Evolutionary conservation across 345 rosid species (phyloP).

Genomic region (Arabidopsis arenosa): DNA sequence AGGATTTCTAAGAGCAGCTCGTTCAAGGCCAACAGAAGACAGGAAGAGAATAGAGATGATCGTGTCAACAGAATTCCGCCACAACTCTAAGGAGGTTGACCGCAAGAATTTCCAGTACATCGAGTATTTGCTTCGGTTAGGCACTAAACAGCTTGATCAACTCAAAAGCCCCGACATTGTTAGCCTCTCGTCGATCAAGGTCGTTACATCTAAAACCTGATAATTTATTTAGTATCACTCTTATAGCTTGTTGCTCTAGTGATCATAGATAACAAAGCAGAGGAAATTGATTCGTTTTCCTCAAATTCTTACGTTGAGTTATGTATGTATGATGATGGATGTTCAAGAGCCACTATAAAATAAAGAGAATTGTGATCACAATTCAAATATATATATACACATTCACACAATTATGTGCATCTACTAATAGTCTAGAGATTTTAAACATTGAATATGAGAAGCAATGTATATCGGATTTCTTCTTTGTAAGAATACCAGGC

Average conservation of each 20-base stretch:
- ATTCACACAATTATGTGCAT: background rate
- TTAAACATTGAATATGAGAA: background rate
- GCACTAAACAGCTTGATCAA: conserved; percentile 81
- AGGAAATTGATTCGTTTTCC: conserved; percentile 9
- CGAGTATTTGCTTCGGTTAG: conserved; percentile 81
- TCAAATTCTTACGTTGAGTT: background rate
- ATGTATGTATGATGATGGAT: conserved; percentile 5
- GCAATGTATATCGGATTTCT: background rate
- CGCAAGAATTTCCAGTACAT: conserved; percentile 78
- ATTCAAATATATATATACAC: background rate
- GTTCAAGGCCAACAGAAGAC: conserved; percentile 64
- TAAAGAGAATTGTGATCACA: background rate
- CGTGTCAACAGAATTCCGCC: conserved; percentile 71
- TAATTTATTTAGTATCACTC: conserved; percentile 2
- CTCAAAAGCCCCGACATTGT: conserved; percentile 66
- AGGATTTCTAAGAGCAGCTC: conserved; percentile 83
- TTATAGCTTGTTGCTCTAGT: background rate
- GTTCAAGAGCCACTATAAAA: conserved; percentile 5
- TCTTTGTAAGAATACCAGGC: background rate
- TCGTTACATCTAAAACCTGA: conserved; percentile 38
- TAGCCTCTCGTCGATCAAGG: conserved; percentile 55
- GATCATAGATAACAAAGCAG: conserved; percentile 4
- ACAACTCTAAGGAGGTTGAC: conserved; percentile 66
- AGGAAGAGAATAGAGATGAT: conserved; percentile 61
- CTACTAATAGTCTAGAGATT: conserved; percentile 1